Evolutionary conservation across 495 filamentous ascomycete species (phyloP).

Genomic region (Podospora pseudopauciseta): DNA sequence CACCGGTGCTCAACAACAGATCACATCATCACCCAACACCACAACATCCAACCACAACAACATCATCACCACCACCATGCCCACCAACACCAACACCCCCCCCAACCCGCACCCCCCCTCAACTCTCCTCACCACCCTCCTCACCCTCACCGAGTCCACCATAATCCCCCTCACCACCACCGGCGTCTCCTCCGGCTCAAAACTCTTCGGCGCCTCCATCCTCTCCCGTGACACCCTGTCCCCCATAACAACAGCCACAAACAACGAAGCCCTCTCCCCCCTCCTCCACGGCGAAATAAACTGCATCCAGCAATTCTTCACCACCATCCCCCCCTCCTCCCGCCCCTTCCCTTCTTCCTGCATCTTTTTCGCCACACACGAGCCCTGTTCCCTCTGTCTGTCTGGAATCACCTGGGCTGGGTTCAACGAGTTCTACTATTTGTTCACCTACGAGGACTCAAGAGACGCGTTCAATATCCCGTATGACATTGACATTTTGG

Average conservation of each 20-base stretch:
- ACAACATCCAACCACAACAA: not conserved
- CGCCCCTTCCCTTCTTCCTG: constrained; percentile 34
- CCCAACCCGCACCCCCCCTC: constrained; percentile 20
- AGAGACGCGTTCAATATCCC: constrained; percentile 40
- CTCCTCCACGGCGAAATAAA: constrained; percentile 44
- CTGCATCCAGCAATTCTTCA: constrained; percentile 44
- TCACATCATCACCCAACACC: not conserved
- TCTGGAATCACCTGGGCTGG: constrained; percentile 44
- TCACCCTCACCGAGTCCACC: constrained; percentile 30
- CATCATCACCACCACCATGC: not conserved
- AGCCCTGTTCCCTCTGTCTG: constrained; percentile 42
- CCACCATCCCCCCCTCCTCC: constrained; percentile 14
- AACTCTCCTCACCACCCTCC: constrained; percentile 32
- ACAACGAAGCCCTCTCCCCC: constrained; percentile 38
- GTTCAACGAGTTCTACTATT: constrained; percentile 43
- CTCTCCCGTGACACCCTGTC: constrained; percentile 26
- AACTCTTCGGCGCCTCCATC: constrained; percentile 43
- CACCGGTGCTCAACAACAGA: not conserved
- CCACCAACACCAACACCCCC: not conserved
- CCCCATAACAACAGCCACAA: constrained; percentile 35
- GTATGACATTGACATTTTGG: constrained; percentile 42
- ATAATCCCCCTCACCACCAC: constrained; percentile 36
- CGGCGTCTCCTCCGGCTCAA: constrained; percentile 38
- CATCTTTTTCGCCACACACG: constrained; percentile 44
- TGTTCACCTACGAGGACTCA: constrained; percentile 45